A percentile compares a stretch with the other conserved stretches of the same genome.
Conservation (phyloP, 257 asterid genomes). For the Solanum appendiculatum region DNA sequence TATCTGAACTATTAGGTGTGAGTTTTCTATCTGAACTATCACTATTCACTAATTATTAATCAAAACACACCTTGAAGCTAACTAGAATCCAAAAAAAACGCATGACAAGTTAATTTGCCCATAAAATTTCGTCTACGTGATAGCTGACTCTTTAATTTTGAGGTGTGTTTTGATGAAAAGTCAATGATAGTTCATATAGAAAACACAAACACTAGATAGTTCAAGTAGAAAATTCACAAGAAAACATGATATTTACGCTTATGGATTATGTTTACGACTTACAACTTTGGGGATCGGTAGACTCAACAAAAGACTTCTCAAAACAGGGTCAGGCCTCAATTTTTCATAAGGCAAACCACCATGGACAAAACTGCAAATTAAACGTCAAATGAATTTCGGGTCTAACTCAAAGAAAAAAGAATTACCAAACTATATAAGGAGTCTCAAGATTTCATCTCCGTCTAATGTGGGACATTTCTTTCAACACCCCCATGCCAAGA, state of each 20-base stretch:
- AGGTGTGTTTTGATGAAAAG: too few relatives aligned
- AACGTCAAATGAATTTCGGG: not conserved
- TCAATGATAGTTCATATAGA: too few relatives aligned
- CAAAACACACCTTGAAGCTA: not conserved
- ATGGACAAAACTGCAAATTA: slow-evolving; percentile 58
- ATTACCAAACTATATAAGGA: not conserved
- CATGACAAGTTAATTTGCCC: too few relatives aligned
- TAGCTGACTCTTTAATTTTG: not conserved
- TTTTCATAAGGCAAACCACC: slow-evolving; percentile 91
- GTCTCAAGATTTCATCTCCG: not conserved
- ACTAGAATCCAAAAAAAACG: too few relatives aligned
- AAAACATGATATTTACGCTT: not conserved
- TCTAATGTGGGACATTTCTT: not conserved
- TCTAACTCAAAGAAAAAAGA: not conserved
- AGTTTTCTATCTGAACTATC: too few relatives aligned
- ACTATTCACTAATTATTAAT: not conserved
- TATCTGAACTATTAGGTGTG: too few relatives aligned
- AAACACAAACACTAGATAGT: too few relatives aligned
- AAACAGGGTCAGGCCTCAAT: slow-evolving; percentile 75
- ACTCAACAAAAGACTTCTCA: slow-evolving; percentile 65
- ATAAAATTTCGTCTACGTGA: not conserved
- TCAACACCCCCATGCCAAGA: not conserved
- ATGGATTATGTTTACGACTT: slow-evolving; percentile 13
- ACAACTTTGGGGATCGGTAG: slow-evolving; percentile 75
- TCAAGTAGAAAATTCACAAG: too few relatives aligned